Conservation (phyloP, 495 filamentous ascomycete genomes). For the Penicillium tannophilum region DNA sequence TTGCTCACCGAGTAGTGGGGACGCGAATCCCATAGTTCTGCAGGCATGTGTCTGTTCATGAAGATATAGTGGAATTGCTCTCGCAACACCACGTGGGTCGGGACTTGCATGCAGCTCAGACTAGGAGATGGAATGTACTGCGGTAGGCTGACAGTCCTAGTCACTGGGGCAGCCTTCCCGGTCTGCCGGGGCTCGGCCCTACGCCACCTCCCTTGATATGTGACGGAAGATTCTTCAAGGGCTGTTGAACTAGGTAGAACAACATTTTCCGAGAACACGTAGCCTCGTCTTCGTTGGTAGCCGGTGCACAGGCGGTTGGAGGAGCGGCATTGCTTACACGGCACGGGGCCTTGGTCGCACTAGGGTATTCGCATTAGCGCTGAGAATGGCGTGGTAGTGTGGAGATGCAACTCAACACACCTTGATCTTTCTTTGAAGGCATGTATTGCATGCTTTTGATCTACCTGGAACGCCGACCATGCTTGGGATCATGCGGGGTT, state of each 20-base stretch:
- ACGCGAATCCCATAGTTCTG: background rate
- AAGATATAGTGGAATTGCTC: slow-evolving; percentile 3
- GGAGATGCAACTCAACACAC: background rate
- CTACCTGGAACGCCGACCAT: slow-evolving; percentile 7
- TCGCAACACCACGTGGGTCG: background rate
- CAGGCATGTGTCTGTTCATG: background rate
- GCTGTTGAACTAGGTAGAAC: background rate
- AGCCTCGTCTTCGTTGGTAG: background rate
- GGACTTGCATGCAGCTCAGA: background rate
- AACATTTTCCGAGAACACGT: background rate
- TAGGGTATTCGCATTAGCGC: background rate
- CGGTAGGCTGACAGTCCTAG: background rate
- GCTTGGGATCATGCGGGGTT: background rate
- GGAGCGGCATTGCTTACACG: background rate
- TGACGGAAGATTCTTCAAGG: slow-evolving; percentile 1
- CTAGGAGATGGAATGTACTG: background rate
- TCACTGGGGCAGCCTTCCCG: background rate
- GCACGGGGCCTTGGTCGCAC: slow-evolving; percentile 7
- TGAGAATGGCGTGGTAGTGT: background rate
- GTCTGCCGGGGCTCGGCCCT: slow-evolving; percentile 1
- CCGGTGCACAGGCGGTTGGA: slow-evolving; percentile 5
- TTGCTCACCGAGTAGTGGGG: background rate
- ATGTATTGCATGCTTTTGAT: slow-evolving; percentile 8
- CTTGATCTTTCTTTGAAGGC: slow-evolving; percentile 6
- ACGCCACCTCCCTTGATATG: slow-evolving; percentile 1